Evolutionary conservation across 1,139 yeast species (phyloP).

Genomic region (Hansenula sp.): DNA sequence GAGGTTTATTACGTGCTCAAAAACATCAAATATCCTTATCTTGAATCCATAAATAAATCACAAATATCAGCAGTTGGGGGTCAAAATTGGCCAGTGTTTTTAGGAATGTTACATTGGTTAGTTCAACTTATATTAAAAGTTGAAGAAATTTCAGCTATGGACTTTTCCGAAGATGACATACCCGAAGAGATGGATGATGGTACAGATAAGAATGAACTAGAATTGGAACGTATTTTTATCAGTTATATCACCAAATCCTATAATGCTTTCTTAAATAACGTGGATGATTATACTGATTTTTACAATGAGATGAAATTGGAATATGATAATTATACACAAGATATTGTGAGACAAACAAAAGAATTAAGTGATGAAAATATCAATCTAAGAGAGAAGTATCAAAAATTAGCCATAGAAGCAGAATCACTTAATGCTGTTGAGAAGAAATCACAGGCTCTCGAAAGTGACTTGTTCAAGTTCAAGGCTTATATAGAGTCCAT

Average conservation of each 20-base stretch:
- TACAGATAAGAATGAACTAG: conserved; percentile 31
- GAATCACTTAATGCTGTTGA: conserved; percentile 42
- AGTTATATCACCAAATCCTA: conserved; percentile 66
- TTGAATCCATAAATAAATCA: conserved; percentile 75
- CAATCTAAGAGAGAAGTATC: conserved; percentile 27
- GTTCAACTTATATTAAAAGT: conserved; percentile 51
- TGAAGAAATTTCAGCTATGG: conserved; percentile 30
- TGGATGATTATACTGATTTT: conserved; percentile 54
- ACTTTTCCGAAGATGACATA: conserved; percentile 35
- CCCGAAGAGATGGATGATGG: conserved; percentile 29
- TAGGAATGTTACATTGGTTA: conserved; percentile 82
- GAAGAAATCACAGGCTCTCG: conserved; percentile 58
- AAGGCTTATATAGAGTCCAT: conserved; percentile 66
- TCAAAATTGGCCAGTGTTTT: conserved; percentile 78
- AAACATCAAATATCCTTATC: conserved; percentile 69
- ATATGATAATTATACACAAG: conserved; percentile 41
- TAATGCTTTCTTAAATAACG: conserved; percentile 57
- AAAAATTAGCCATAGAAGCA: conserved; percentile 30
- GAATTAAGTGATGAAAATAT: conserved; percentile 36
- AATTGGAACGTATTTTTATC: conserved; percentile 57
- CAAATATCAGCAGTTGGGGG: conserved; percentile 93
- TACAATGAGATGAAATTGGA: conserved; percentile 53
- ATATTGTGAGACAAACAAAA: conserved; percentile 39
- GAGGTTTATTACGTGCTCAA: conserved; percentile 71
- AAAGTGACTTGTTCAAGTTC: conserved; percentile 68